A percentile compares a stretch with the other conserved stretches of the same genome.
Evolutionary conservation across 2,329 filamentous ascomycete species (phyloP).

Genomic region (Trichophyton benhamiae): DNA sequence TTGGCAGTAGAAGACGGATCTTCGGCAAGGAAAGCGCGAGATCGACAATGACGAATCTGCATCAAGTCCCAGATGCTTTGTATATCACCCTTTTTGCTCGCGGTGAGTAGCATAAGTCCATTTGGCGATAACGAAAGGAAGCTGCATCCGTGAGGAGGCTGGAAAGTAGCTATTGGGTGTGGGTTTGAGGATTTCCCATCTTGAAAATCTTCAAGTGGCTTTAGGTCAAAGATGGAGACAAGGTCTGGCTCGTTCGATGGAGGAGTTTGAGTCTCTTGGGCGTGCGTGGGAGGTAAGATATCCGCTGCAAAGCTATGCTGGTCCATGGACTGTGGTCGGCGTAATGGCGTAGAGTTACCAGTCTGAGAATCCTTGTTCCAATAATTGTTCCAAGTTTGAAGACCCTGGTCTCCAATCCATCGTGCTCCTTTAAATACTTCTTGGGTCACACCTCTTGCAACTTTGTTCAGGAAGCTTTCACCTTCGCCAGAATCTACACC

Average conservation of each 20-base stretch:
- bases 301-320: constrained; percentile 19
- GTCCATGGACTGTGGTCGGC: constrained; percentile 18
- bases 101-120: constrained; percentile 36
- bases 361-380: constrained; percentile 34
- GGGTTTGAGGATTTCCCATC: constrained; percentile 25
- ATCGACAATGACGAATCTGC: constrained; percentile 34
- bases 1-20: constrained; percentile 20
- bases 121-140: constrained; percentile 38
- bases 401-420: constrained; percentile 39
- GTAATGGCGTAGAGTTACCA: constrained; percentile 17
- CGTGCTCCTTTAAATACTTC: constrained; percentile 37
- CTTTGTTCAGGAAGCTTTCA: constrained; percentile 37
- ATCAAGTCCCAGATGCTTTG: constrained; percentile 41
- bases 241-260: constrained; percentile 31
- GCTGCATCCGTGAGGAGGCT: constrained; percentile 38
- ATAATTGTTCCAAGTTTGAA: constrained; percentile 40
- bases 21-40: constrained; percentile 27
- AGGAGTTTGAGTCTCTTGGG: constrained; percentile 27
- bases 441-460: constrained; percentile 39
- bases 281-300: constrained; percentile 37
- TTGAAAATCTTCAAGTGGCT: constrained; percentile 29
- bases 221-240: constrained; percentile 37
- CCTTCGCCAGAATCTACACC: constrained; percentile 36
- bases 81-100: constrained; percentile 38
- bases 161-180: constrained; percentile 34